A percentile compares a stretch with the other conserved stretches of the same genome.
phyloP scores from a whole-genome alignment of 768 basidiomycete species.

The Basidioascus undulatus region DNA sequence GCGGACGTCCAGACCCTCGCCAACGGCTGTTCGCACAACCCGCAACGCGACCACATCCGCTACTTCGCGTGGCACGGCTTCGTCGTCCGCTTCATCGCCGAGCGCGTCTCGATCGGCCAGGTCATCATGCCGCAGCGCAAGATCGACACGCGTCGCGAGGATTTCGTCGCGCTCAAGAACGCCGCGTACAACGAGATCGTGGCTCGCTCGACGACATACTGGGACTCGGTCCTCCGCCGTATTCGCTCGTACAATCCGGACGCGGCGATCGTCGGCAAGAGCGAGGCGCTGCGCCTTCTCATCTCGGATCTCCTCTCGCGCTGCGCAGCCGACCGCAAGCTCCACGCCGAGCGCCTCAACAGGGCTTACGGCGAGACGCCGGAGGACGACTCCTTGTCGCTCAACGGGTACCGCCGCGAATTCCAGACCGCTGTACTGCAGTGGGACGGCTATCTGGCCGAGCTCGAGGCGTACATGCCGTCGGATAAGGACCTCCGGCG shows the following conservation, averaged over 20 bases:
- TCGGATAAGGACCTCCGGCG: conserved; percentile 29
- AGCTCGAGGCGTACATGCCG: conserved; percentile 27
- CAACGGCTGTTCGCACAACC: conserved; percentile 79
- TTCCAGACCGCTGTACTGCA: conserved; percentile 83
- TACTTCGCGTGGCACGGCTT: conserved; percentile 66
- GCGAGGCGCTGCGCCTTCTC: conserved; percentile 31
- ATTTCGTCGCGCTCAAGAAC: conserved; percentile 73
- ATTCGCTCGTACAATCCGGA: too few relatives aligned
- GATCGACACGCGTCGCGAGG: conserved; percentile 63
- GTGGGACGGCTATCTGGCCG: conserved; percentile 88
- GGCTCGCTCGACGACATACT: conserved; percentile 33
- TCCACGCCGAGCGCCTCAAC: conserved; percentile 48
- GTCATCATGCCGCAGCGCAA: conserved; percentile 72
- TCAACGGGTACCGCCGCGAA: conserved; percentile 62
- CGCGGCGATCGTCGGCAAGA: conserved; percentile 32
- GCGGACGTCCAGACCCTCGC: conserved; percentile 66
- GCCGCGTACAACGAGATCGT: conserved; percentile 59
- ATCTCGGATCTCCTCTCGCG: conserved; percentile 42
- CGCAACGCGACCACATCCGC: conserved; percentile 73
- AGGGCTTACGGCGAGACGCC: conserved; percentile 53
- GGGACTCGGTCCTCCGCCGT: conserved; percentile 22
- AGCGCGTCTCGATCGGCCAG: conserved; percentile 61
- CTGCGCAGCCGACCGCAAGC: conserved; percentile 39
- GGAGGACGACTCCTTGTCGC: conserved; percentile 61
- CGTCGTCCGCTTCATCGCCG: conserved; percentile 30